Percentiles rank a stretch among this genome's conserved stretches.
These are phyloP conservation scores for Pleurotus eryngii DNA, from an alignment of 768 basidiomycete genomes.

Conservation along the genomic window DNA sequence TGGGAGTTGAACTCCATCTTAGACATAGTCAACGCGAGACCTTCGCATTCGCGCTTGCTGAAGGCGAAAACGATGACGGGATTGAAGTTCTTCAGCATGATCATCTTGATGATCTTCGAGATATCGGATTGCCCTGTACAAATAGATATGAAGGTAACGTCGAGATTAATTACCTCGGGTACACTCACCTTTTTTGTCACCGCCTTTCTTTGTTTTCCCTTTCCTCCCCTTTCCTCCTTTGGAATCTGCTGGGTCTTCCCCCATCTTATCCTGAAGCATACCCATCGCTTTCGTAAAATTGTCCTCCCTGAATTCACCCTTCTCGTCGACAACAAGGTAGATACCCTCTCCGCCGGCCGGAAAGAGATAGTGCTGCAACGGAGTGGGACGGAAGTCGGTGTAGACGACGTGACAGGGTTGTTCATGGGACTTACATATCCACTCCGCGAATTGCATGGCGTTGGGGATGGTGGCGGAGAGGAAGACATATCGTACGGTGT, in stretches of 20 bases:
- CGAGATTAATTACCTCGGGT: neutral
- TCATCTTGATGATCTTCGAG: slow-evolving; percentile 97
- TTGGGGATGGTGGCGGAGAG: slow-evolving; percentile 99
- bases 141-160: neutral
- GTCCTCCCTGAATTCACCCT: slow-evolving; percentile 94
- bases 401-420: slow-evolving; percentile 99
- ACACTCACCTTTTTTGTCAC: slow-evolving; percentile 77
- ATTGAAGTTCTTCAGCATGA: slow-evolving; percentile 96
- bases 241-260: slow-evolving; percentile 91
- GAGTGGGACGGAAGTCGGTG: slow-evolving; percentile 98
- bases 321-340: slow-evolving; percentile 98
- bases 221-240: slow-evolving; percentile 82
- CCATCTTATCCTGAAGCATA: slow-evolving; percentile 75
- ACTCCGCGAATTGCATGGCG: slow-evolving; percentile 98
- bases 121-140: slow-evolving; percentile 82
- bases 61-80: slow-evolving; percentile 99
- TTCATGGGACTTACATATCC: slow-evolving; percentile 96
- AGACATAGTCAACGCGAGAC: slow-evolving; percentile 84
- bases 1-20: slow-evolving; percentile 94
- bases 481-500: slow-evolving; percentile 96
- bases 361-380: slow-evolving; percentile 97
- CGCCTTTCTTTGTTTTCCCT: slow-evolving; percentile 93
- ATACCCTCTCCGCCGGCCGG: slow-evolving; percentile 96
- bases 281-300: slow-evolving; percentile 99
- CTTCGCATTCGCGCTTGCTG: slow-evolving; percentile 97